Conservation (phyloP, 2,329 filamentous ascomycete species). For the Diaporthe destruens region DNA sequence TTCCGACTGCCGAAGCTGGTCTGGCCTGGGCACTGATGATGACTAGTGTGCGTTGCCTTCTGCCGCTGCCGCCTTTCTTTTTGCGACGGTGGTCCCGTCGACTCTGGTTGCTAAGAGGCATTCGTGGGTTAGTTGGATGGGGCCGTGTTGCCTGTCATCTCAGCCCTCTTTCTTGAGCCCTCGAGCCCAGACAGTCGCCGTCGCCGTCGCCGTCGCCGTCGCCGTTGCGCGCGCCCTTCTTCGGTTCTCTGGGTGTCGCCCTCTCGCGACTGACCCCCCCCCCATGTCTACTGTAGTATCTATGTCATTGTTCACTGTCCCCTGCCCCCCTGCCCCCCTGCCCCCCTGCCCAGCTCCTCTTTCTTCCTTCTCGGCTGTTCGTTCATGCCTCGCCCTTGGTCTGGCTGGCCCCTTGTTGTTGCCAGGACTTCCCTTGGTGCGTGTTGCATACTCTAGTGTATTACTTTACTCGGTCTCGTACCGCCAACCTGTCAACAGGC, state of each 20-base stretch:
- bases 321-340: too few relatives aligned
- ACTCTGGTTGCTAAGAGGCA: background rate
- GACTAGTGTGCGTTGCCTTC: too few relatives aligned
- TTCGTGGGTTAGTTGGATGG: background rate
- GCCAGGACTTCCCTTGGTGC: constrained; percentile 7
- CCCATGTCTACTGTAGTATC: too few relatives aligned
- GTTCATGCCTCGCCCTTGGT: background rate
- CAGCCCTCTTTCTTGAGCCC: constrained; percentile 28
- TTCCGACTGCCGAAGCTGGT: constrained; percentile 29
- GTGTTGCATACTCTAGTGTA: background rate
- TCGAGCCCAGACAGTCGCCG: constrained; percentile 12
- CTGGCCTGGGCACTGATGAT: constrained; percentile 10
- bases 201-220: constrained; percentile 9
- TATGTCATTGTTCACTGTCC: too few relatives aligned
- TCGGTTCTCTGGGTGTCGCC: background rate
- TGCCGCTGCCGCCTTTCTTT: background rate
- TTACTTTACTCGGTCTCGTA: background rate
- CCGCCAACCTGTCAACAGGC: background rate
- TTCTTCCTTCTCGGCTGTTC: background rate
- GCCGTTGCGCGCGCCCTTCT: background rate
- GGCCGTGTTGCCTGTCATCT: constrained; percentile 13
- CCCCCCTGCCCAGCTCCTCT: too few relatives aligned
- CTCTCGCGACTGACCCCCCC: background rate
- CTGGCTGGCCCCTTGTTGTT: background rate
- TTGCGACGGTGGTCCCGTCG: constrained; percentile 6